phyloP scores from a whole-genome alignment of 176 grass and related monocot genomes.

The Carex scoparia region DNA sequence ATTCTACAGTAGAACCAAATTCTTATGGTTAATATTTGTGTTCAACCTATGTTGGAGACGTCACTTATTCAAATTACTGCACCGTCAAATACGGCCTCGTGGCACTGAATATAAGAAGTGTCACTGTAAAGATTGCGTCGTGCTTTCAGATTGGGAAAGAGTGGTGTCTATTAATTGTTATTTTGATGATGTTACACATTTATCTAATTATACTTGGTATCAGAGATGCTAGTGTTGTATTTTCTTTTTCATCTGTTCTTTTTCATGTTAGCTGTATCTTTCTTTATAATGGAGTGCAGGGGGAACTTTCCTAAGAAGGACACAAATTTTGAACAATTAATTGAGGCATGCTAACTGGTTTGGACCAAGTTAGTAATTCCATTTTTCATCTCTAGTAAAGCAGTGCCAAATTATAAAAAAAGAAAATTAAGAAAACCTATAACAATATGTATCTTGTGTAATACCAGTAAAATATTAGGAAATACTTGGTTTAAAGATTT shows the following conservation, averaged over 20 bases:
- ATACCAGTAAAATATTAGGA: background rate
- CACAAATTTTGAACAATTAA: background rate
- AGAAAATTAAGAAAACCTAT: background rate
- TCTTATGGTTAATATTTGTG: background rate
- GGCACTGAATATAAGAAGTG: slow-evolving; percentile 7
- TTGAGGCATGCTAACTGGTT: background rate
- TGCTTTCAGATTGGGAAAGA: background rate
- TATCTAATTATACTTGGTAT: background rate
- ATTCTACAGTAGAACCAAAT: background rate
- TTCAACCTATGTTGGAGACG: background rate
- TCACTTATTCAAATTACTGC: background rate
- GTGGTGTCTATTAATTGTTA: background rate
- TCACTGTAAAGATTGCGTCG: background rate
- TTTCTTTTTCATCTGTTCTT: background rate
- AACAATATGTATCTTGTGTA: background rate
- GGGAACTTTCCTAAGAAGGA: background rate
- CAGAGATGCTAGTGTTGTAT: slow-evolving; percentile 12
- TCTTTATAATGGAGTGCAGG: background rate
- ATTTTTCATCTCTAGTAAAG: background rate
- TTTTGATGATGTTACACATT: background rate
- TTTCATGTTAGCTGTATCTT: slow-evolving; percentile 11
- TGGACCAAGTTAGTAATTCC: background rate
- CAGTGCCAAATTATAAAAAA: background rate
- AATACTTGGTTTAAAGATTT: background rate
- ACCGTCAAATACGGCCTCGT: background rate